Evolutionary conservation across 2,329 filamentous ascomycete species (phyloP).

Genomic region (Monilinia fructicola): DNA sequence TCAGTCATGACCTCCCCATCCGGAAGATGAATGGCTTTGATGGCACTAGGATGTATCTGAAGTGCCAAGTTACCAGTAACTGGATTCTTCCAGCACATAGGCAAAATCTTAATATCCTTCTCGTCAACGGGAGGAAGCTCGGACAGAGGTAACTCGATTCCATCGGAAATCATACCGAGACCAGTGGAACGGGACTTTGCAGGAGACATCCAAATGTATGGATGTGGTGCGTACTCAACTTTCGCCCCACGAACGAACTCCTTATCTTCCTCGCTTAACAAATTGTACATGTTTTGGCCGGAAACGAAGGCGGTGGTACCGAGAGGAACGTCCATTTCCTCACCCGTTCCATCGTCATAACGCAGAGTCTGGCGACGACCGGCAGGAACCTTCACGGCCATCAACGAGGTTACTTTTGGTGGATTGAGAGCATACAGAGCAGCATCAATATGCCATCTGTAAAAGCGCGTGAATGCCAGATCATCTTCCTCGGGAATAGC

Average conservation of each 20-base stretch:
- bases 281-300: slow-evolving; percentile 68
- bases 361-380: slow-evolving; percentile 65
- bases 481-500: slow-evolving; percentile 63
- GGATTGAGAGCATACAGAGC: slow-evolving; percentile 75
- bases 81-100: slow-evolving; percentile 77
- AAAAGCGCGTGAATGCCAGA: slow-evolving; percentile 59
- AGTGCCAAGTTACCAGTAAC: slow-evolving; percentile 67
- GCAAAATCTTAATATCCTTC: slow-evolving; percentile 67
- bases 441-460: slow-evolving; percentile 79
- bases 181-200: slow-evolving; percentile 67
- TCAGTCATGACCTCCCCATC: slow-evolving; percentile 71
- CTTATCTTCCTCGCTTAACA: slow-evolving; percentile 64
- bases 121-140: slow-evolving; percentile 66
- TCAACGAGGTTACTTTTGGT: slow-evolving; percentile 68
- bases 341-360: slow-evolving; percentile 70
- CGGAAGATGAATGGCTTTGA: slow-evolving; percentile 65
- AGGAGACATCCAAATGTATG: slow-evolving; percentile 77
- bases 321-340: slow-evolving; percentile 66
- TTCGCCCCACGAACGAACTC: slow-evolving; percentile 64
- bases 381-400: slow-evolving; percentile 71
- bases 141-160: slow-evolving; percentile 56
- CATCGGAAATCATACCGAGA: slow-evolving; percentile 68
- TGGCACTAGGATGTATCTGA: slow-evolving; percentile 71
- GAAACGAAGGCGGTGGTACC: slow-evolving; percentile 76
- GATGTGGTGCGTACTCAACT: slow-evolving; percentile 75